These are phyloP conservation scores for Trichoderma citrinoviride DNA, from an alignment of 2,329 filamentous ascomycete species.

Conservation along the genomic window DNA sequence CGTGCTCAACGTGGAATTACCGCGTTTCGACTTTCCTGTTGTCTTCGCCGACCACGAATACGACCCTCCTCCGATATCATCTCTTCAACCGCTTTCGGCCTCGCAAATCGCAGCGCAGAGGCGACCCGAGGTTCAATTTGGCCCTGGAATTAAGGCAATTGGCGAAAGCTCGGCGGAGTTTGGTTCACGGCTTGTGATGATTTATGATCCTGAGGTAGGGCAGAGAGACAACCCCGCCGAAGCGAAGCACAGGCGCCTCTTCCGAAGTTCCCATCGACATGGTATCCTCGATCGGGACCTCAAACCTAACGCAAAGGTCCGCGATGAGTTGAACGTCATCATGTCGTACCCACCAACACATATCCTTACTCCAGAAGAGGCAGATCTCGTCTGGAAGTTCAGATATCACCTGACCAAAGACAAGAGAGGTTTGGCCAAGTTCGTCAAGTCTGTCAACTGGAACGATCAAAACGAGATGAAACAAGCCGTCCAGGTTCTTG, in stretches of 20 bases:
- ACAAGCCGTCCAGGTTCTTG: constrained; percentile 84
- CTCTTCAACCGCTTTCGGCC: constrained; percentile 56
- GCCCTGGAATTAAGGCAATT: constrained; percentile 78
- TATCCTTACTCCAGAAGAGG: constrained; percentile 82
- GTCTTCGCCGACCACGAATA: constrained; percentile 96
- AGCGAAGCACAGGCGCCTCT: constrained; percentile 86
- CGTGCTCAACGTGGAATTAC: constrained; percentile 84
- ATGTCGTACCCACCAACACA: constrained; percentile 93
- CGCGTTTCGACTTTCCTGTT: constrained; percentile 91
- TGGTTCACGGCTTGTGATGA: constrained; percentile 67
- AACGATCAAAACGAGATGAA: constrained; percentile 78
- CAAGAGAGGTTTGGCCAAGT: constrained; percentile 90
- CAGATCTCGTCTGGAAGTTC: constrained; percentile 97
- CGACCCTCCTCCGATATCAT: constrained; percentile 76
- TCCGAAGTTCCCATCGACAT: constrained; percentile 84
- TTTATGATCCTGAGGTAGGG: constrained; percentile 92
- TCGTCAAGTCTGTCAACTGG: constrained; percentile 98
- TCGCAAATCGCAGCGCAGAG: constrained; percentile 72
- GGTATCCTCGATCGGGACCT: constrained; percentile 93
- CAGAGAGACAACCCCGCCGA: constrained; percentile 90
- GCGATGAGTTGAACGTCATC: constrained; percentile 88
- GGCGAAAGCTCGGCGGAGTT: constrained; percentile 49
- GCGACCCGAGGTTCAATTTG: constrained; percentile 83
- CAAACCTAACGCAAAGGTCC: constrained; percentile 92
- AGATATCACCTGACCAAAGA: constrained; percentile 90